A percentile compares a stretch with the other conserved stretches of the same genome.
These are phyloP conservation scores for Graphilbum fragrans DNA, from an alignment of 2,329 filamentous ascomycete genomes.

Conservation along the genomic window DNA sequence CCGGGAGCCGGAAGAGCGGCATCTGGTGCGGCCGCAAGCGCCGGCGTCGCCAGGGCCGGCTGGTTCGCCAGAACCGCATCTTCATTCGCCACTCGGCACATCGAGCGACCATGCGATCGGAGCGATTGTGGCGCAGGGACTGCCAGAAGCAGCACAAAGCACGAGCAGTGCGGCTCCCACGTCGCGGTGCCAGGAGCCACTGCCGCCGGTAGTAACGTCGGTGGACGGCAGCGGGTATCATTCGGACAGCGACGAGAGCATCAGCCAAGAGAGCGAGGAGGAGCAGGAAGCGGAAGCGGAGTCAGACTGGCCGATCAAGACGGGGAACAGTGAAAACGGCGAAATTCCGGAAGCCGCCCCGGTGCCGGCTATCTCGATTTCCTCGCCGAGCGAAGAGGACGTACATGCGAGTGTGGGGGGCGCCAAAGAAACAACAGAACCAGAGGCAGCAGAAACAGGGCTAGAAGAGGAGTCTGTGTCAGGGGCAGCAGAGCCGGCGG, in stretches of 20 bases:
- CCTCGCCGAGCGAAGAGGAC: constrained; percentile 23
- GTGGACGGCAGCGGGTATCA: constrained; percentile 53
- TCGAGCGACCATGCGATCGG: constrained; percentile 51
- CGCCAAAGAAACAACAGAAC: neutral
- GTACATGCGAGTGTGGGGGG: constrained; percentile 14
- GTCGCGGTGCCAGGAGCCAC: constrained; percentile 47
- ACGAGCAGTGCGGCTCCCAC: constrained; percentile 40
- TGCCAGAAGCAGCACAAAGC: constrained; percentile 35
- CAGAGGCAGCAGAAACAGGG: neutral
- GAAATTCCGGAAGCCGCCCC: constrained; percentile 1
- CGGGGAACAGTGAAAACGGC: neutral
- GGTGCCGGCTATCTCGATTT: constrained; percentile 32
- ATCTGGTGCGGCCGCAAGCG: constrained; percentile 38
- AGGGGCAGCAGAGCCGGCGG: neutral
- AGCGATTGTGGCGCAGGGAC: constrained; percentile 32
- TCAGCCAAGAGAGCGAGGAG: neutral
- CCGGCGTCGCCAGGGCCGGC: constrained; percentile 10
- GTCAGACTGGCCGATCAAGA: neutral
- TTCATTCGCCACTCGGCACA: constrained; percentile 26
- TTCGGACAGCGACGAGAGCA: constrained; percentile 38
- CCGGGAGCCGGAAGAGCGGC: constrained; percentile 40
- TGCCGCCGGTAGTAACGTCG: constrained; percentile 59
- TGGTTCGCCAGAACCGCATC: constrained; percentile 18
- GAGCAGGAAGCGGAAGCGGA: neutral
- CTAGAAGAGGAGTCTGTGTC: neutral